Conservation (phyloP, 2,329 filamentous ascomycete species). For the Ophiostoma sp. region DNA sequence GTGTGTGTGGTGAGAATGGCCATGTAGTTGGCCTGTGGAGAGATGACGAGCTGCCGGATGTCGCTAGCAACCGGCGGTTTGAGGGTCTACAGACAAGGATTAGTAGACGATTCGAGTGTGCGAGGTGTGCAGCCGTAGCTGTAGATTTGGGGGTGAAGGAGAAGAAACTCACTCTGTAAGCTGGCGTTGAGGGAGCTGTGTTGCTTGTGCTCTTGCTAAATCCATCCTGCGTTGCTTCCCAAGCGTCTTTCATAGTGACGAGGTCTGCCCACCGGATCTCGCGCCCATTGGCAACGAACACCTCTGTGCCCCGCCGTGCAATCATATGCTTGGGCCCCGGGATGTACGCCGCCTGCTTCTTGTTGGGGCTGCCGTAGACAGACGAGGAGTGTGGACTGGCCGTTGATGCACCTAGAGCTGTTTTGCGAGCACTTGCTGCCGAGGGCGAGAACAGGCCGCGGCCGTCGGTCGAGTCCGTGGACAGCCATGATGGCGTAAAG, state of each 20-base stretch:
- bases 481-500: slow-evolving; percentile 84
- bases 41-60: slow-evolving; percentile 82
- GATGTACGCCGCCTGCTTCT: slow-evolving; percentile 42
- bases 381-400: slow-evolving; percentile 22
- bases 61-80: slow-evolving; percentile 76
- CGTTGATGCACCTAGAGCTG: slow-evolving; percentile 40
- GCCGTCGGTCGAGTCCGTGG: slow-evolving; percentile 70
- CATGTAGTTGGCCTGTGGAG: slow-evolving; percentile 77
- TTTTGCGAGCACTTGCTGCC: slow-evolving; percentile 37
- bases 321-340: slow-evolving; percentile 65
- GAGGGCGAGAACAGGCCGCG: slow-evolving; percentile 70
- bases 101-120: background rate
- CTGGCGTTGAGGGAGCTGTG: slow-evolving; percentile 34
- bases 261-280: slow-evolving; percentile 93
- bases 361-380: slow-evolving; percentile 39
- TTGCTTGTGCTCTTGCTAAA: slow-evolving; percentile 28
- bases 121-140: background rate
- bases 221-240: slow-evolving; percentile 43
- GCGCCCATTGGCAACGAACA: slow-evolving; percentile 85
- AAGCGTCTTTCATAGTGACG: slow-evolving; percentile 69
- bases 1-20: slow-evolving; percentile 86
- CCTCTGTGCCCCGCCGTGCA: slow-evolving; percentile 77
- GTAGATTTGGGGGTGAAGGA: background rate
- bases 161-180: slow-evolving; percentile 47
- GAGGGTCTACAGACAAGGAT: slow-evolving; percentile 57